A percentile compares a stretch with the other conserved stretches of the same genome.
These are phyloP conservation scores for Microcos paniculata DNA, from an alignment of 345 rosid genomes.

Conservation along the genomic window DNA sequence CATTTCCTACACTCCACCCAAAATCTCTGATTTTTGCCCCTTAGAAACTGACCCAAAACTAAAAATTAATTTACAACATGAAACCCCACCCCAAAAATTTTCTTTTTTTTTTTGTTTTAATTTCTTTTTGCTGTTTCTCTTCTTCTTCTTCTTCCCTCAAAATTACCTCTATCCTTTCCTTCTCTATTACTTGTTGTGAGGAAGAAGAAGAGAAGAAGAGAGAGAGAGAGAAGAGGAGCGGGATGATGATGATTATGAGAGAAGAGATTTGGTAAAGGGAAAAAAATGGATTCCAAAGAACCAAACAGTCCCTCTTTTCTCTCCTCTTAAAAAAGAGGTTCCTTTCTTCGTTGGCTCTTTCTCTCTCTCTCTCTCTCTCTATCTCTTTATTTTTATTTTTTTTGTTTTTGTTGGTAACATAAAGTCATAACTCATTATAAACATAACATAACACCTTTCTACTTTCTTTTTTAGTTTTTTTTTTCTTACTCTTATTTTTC, in stretches of 20 bases:
- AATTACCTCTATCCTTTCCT: constrained; percentile 18
- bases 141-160: constrained; percentile 18
- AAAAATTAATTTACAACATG: constrained; percentile 24
- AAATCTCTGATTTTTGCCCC: background rate
- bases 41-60: constrained; percentile 20
- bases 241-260: background rate
- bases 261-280: background rate
- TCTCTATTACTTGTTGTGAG: background rate
- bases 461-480: background rate
- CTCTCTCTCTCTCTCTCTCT: background rate
- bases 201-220: constrained; percentile 23
- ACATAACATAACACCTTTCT: background rate
- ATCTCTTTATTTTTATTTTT: background rate
- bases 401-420: background rate
- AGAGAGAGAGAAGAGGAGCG: constrained; percentile 17
- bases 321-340: constrained; percentile 33
- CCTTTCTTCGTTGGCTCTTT: constrained; percentile 38
- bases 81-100: constrained; percentile 3
- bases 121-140: constrained; percentile 15
- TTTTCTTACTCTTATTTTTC: background rate
- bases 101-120: background rate
- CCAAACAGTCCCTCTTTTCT: constrained; percentile 26
- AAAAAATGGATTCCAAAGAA: constrained; percentile 22
- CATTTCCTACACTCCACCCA: constrained; percentile 41
- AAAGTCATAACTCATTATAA: too few species aligned